Conservation (phyloP, 116 monocot genomes). For the Trichopus zeylanicus region DNA sequence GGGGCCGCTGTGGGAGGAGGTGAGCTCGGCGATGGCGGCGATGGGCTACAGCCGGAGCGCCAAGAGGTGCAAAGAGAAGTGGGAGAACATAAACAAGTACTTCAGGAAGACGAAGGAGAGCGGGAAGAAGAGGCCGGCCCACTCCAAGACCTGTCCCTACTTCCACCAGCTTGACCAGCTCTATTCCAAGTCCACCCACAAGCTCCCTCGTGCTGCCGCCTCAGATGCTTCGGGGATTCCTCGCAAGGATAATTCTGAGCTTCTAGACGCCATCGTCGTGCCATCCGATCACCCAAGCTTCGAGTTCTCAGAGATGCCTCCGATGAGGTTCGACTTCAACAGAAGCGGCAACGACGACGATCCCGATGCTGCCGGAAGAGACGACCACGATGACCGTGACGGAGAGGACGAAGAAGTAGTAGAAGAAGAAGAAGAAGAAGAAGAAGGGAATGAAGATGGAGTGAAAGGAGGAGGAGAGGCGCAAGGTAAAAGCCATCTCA, state of each 20-base stretch:
- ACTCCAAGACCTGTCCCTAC: constrained; percentile 92
- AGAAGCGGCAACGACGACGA: background rate
- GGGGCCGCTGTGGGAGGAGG: constrained; percentile 96
- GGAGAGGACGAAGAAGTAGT: constrained; percentile 14
- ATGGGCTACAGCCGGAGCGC: constrained; percentile 68
- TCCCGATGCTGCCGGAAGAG: background rate
- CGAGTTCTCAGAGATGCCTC: background rate
- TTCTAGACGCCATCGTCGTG: constrained; percentile 60
- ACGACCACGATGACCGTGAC: constrained; percentile 7
- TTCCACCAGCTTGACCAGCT: constrained; percentile 87
- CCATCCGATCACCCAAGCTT: constrained; percentile 21
- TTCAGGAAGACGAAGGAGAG: constrained; percentile 88
- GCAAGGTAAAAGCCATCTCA: background rate
- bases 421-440: constrained; percentile 19
- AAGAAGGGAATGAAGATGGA: constrained; percentile 3
- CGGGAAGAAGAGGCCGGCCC: constrained; percentile 58
- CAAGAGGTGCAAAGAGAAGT: constrained; percentile 98
- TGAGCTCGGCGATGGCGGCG: constrained; percentile 54
- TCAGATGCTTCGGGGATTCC: background rate
- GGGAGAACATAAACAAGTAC: constrained; percentile 99
- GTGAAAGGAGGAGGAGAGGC: constrained; percentile 6
- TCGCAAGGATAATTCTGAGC: constrained; percentile 34
- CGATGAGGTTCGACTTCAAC: no score
- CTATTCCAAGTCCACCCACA: constrained; percentile 46
- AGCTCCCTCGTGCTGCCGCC: no score